A percentile compares a stretch with the other conserved stretches of the same genome.
Evolutionary conservation across 108 stramenopile species (phyloP).

Genomic region (Schizochytrium sp.): DNA sequence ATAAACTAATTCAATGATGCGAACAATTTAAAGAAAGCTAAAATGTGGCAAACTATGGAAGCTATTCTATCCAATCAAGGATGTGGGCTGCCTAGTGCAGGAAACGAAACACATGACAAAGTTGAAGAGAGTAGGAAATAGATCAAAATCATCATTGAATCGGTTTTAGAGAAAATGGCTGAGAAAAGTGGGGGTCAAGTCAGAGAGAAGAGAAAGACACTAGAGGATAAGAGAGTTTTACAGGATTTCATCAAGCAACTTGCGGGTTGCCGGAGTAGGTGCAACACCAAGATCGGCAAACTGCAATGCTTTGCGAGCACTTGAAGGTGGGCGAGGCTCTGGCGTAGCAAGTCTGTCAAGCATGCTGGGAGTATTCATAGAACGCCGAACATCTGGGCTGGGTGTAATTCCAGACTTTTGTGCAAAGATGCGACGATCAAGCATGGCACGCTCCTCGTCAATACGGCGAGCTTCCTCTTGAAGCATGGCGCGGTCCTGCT

Average conservation of each 20-base stretch:
- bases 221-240: not conserved
- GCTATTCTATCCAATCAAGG: no score
- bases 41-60: no score
- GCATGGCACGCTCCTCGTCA: slow-evolving; percentile 25
- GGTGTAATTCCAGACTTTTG: not conserved
- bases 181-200: no score
- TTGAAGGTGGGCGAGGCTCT: not conserved
- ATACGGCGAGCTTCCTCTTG: slow-evolving; percentile 29
- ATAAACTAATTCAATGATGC: no score
- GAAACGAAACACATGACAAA: no score
- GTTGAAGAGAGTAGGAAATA: no score
- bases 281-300: slow-evolving; percentile 18
- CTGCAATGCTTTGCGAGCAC: not conserved
- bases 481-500: slow-evolving; percentile 44
- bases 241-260: slow-evolving; percentile 44
- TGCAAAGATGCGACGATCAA: not conserved
- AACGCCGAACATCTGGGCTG: not conserved
- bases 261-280: slow-evolving; percentile 26
- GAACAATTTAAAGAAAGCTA: no score
- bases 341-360: not conserved
- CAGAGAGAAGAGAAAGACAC: no score
- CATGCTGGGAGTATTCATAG: not conserved
- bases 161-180: no score
- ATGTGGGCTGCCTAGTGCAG: no score
- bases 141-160: no score